Evolutionary conservation across 805 yeast species (phyloP).

Genomic region (Blastobotrys chiropterorum): DNA sequence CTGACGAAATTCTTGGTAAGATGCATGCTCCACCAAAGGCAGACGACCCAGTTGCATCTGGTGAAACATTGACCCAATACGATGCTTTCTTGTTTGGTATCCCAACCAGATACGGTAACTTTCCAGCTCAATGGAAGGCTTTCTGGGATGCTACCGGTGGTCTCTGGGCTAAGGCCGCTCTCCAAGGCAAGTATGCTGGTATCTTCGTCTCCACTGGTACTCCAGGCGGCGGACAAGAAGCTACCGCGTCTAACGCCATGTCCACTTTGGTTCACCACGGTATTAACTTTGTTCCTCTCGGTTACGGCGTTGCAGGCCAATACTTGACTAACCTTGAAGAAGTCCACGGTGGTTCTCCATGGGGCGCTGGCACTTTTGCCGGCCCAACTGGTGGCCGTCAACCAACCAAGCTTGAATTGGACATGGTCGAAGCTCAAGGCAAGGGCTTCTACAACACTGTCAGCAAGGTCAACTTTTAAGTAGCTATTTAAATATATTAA

Average conservation of each 20-base stretch:
- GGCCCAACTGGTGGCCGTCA: slow-evolving; percentile 70
- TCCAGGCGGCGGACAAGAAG: slow-evolving; percentile 76
- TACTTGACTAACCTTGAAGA: slow-evolving; percentile 53
- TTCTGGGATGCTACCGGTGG: slow-evolving; percentile 78
- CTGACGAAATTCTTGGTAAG: slow-evolving; percentile 51
- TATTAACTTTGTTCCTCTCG: slow-evolving; percentile 68
- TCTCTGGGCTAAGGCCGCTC: slow-evolving; percentile 65
- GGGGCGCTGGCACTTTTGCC: slow-evolving; percentile 83
- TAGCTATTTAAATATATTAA: too few species aligned
- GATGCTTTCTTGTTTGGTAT: slow-evolving; percentile 74
- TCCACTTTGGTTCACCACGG: slow-evolving; percentile 71
- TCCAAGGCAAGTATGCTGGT: slow-evolving; percentile 69
- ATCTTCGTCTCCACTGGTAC: slow-evolving; percentile 65
- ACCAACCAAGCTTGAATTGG: slow-evolving; percentile 57
- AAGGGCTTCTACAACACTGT: slow-evolving; percentile 47
- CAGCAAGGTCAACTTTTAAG: slow-evolving; percentile 14
- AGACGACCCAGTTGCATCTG: slow-evolving; percentile 48
- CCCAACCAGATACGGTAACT: slow-evolving; percentile 73
- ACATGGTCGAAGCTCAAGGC: slow-evolving; percentile 66
- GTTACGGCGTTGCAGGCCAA: slow-evolving; percentile 55
- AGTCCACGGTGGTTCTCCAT: slow-evolving; percentile 76
- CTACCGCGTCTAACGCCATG: slow-evolving; percentile 53
- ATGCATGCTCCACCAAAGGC: slow-evolving; percentile 56
- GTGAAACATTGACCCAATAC: slow-evolving; percentile 50
- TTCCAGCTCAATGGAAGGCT: slow-evolving; percentile 69